Conservation (phyloP, 78 protist species). For the Andalucia godoyi region DNA sequence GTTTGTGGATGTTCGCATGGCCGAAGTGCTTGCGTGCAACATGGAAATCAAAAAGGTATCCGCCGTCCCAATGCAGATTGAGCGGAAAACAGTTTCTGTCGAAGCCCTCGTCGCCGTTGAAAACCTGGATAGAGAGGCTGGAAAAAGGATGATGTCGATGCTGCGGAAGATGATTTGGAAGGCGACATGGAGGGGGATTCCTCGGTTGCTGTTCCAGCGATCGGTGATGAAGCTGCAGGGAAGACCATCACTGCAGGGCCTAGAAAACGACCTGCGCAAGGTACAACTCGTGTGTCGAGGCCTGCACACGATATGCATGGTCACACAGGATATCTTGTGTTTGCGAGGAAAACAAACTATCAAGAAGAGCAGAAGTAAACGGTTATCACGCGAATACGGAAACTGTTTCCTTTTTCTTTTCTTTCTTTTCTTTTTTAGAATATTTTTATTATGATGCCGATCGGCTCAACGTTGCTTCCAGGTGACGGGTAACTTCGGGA, state of each 20-base stretch:
- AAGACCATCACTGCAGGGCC: neutral
- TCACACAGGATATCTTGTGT: slow-evolving; percentile 23
- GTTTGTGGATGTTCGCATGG: neutral
- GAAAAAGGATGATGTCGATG: neutral
- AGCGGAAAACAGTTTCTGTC: neutral
- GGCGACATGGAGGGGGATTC: neutral
- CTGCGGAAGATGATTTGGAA: neutral
- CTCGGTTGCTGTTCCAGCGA: neutral
- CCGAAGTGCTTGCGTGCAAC: slow-evolving; percentile 1
- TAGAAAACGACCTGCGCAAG: neutral
- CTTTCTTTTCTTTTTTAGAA: no score
- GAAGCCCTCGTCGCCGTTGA: neutral
- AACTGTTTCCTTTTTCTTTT: no score
- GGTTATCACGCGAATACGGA: no score
- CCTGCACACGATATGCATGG: neutral
- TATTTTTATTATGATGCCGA: no score
- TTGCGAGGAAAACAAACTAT: slow-evolving; percentile 7
- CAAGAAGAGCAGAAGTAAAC: slow-evolving; percentile 1
- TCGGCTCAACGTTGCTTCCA: no score
- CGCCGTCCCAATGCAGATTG: neutral
- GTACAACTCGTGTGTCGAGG: neutral
- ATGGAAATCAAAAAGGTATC: neutral
- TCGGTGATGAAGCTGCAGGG: neutral
- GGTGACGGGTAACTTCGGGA: no score
- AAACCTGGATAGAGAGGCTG: neutral